Evolutionary conservation across 805 yeast genomes (phyloP).

Genomic region (Sugiyamaella lignohabitans): DNA sequence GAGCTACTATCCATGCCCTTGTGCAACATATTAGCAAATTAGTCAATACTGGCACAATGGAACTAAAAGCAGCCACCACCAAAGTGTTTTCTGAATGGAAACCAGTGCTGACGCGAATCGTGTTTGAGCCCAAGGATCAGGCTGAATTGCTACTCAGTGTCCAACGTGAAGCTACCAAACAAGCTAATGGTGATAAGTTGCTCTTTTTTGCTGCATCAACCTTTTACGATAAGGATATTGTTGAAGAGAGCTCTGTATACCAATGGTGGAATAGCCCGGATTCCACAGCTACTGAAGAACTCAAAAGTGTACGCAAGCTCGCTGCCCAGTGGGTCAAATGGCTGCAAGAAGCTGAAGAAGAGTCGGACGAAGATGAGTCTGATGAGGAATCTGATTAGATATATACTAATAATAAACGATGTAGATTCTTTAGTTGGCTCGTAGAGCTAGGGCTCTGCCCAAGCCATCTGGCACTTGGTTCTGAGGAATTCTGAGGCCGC

Average conservation of each 20-base stretch:
- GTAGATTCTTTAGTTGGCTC: too few relatives aligned
- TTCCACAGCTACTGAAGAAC: slow-evolving; percentile 35
- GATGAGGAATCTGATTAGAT: too few relatives aligned
- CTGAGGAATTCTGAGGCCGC: slow-evolving; percentile 1
- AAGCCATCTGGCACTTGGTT: too few relatives aligned
- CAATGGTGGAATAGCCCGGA: slow-evolving; percentile 69
- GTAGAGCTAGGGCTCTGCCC: too few relatives aligned
- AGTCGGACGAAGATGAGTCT: slow-evolving; percentile 39
- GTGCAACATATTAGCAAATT: slow-evolving; percentile 63
- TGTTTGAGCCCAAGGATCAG: slow-evolving; percentile 73
- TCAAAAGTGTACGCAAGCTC: slow-evolving; percentile 44
- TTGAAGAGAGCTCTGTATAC: slow-evolving; percentile 74
- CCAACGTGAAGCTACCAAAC: slow-evolving; percentile 42
- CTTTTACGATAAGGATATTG: slow-evolving; percentile 73
- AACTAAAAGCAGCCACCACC: slow-evolving; percentile 65
- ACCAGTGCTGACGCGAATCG: slow-evolving; percentile 72
- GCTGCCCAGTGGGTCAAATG: slow-evolving; percentile 77
- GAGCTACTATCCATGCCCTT: slow-evolving; percentile 71
- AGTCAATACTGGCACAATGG: slow-evolving; percentile 68
- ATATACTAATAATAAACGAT: too few relatives aligned
- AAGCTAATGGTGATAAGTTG: slow-evolving; percentile 38
- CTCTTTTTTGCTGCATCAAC: slow-evolving; percentile 47
- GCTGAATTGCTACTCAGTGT: slow-evolving; percentile 52
- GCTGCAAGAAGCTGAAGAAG: slow-evolving; percentile 75
- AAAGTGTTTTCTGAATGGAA: slow-evolving; percentile 82